Evolutionary conservation across 2,329 filamentous ascomycete species (phyloP).

Genomic region (Stagonosporopsis cucurbitacearum): DNA sequence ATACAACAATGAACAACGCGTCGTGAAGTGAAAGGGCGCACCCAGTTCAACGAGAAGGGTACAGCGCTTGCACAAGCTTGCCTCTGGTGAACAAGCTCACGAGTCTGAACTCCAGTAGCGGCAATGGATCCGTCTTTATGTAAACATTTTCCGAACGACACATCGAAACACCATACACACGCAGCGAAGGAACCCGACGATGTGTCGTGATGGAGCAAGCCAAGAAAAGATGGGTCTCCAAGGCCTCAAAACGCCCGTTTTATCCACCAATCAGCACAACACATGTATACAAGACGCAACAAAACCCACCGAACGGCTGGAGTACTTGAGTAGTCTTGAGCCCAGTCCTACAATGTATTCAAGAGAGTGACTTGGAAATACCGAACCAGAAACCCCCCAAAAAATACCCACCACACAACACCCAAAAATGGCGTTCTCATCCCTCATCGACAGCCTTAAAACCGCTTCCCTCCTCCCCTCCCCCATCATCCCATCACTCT

Average conservation of each 20-base stretch:
- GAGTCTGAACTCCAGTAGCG: too few relatives aligned
- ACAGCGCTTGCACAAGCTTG: too few relatives aligned
- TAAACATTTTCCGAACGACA: not conserved
- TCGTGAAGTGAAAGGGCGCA: too few relatives aligned
- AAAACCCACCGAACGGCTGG: conserved; percentile 10
- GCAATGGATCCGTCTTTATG: too few relatives aligned
- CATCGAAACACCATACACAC: not conserved
- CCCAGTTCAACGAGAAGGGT: too few relatives aligned
- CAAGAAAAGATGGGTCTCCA: conserved; percentile 21
- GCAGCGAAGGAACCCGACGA: not conserved
- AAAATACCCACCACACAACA: not conserved
- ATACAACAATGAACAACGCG: too few relatives aligned
- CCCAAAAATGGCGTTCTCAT: conserved; percentile 6
- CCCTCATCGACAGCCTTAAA: conserved; percentile 34
- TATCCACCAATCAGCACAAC: conserved; percentile 21
- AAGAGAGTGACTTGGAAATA: not conserved
- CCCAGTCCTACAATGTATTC: not conserved
- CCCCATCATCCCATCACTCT: conserved; percentile 51
- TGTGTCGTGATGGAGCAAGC: conserved; percentile 11
- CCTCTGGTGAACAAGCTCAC: too few relatives aligned
- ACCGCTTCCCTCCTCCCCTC: conserved; percentile 40
- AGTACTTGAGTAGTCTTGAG: conserved; percentile 2
- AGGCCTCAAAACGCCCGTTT: not conserved
- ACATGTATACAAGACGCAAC: conserved; percentile 2
- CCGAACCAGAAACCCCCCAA: not conserved